phyloP scores from a whole-genome alignment of 768 basidiomycete genomes.

The Podaxis pistillaris region DNA sequence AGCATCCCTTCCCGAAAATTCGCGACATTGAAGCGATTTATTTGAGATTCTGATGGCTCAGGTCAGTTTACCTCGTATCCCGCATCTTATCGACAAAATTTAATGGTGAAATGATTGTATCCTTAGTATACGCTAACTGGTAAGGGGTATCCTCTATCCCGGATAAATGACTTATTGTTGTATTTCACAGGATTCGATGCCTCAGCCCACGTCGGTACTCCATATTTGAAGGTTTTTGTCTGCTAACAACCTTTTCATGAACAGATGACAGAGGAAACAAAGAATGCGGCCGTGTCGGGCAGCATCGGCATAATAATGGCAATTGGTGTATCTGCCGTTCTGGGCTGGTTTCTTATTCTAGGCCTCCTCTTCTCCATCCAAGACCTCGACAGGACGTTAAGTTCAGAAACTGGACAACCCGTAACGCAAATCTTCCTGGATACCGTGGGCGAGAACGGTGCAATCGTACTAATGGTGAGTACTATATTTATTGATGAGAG shows the following conservation, averaged over 20 bases:
- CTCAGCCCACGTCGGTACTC: conserved; percentile 55
- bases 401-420: conserved; percentile 59
- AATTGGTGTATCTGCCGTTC: conserved; percentile 67
- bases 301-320: conserved; percentile 68
- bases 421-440: conserved; percentile 80
- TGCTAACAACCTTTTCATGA: neutral
- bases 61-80: conserved; percentile 22
- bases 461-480: conserved; percentile 67
- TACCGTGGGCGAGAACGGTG: conserved; percentile 70
- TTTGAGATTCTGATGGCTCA: conserved; percentile 66
- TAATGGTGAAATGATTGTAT: neutral
- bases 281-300: conserved; percentile 64
- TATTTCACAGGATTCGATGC: conserved; percentile 64
- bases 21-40: neutral
- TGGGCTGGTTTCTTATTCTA: conserved; percentile 75
- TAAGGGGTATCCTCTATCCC: conserved; percentile 22
- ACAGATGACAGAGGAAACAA: conserved; percentile 80
- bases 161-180: neutral
- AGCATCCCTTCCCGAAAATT: neutral
- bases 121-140: conserved; percentile 65
- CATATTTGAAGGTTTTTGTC: neutral
- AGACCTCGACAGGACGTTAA: conserved; percentile 55
- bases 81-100: neutral
- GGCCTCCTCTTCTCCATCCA: conserved; percentile 78
- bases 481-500: conserved; percentile 2